Evolutionary conservation across 495 filamentous ascomycete species (phyloP), one percentile per base, ranked within the genome.

Genomic region (Eremomyces bilateralis): DNA sequence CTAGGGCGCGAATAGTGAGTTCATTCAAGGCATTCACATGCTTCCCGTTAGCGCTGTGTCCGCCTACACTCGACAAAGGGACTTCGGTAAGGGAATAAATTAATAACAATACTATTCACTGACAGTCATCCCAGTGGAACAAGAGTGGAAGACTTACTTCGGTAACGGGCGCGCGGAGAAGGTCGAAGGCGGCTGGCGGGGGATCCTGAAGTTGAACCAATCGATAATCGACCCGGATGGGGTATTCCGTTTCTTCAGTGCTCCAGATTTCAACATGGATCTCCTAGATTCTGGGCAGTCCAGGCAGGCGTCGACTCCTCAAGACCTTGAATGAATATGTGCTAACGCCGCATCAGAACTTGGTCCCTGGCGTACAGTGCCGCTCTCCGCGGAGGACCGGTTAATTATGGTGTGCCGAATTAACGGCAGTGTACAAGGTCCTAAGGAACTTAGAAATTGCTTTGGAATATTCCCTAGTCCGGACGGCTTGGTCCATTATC

Each of bases 1-100:
- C n/a, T 35, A 24, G 15, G 35, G 35, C 13, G 18, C n/a, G 22
- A 37, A 37, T 24, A 33, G 13, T 17, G 35, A 37, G 22, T 37
- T 33, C 35, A 37, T 37, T 19, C 22, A 37, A 32, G 35, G 35
- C 18, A 37, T 37, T 24, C 35, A 37, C 22, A 37, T 37, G 35
- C 31, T 37, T 11, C 35, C 35, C 5, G 24, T 37, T n/a, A 32
- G 27, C 18, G 4, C 35, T n/a, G 4, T 24, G 5, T 37, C 35
- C 15, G 13, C 35, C 5, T 15, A 33, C 5, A 37, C 20, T 5
- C 6, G 35, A 4, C 31, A 5, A 4, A 13, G 10, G 4, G 20
- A 8, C 4, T 35, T 35, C 20, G 33, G 30, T 32, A 16, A 32
- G 30, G 10, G 6, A 8, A 8, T 32, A 8, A 6, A 27, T 6